Percentiles rank a stretch among this genome's conserved stretches.
Conservation (phyloP, 768 basidiomycete species). For the Boletus insuetus region DNA sequence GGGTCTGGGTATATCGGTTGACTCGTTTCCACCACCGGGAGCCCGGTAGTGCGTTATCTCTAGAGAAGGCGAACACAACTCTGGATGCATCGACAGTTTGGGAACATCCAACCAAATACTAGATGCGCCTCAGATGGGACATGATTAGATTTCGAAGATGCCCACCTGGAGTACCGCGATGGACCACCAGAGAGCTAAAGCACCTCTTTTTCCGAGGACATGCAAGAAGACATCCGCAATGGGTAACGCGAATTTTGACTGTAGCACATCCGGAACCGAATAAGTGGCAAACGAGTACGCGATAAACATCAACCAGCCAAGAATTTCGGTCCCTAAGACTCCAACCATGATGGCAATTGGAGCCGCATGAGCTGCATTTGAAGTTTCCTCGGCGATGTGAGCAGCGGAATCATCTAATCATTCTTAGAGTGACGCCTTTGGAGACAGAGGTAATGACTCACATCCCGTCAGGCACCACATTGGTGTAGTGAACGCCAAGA, state of each 20-base stretch:
- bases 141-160: background rate
- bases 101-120: slow-evolving; percentile 45
- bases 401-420: slow-evolving; percentile 45
- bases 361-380: slow-evolving; percentile 41
- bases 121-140: slow-evolving; percentile 3
- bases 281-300: slow-evolving; percentile 42
- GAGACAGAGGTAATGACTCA: background rate
- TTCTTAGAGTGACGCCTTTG: background rate
- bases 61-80: slow-evolving; percentile 43
- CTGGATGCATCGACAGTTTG: slow-evolving; percentile 47
- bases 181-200: slow-evolving; percentile 43
- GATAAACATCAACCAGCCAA: slow-evolving; percentile 44
- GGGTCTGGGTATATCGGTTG: slow-evolving; percentile 32
- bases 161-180: slow-evolving; percentile 43
- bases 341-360: slow-evolving; percentile 45
- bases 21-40: slow-evolving; percentile 37
- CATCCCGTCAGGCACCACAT: slow-evolving; percentile 26
- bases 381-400: slow-evolving; percentile 45
- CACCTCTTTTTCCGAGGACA: slow-evolving; percentile 39
- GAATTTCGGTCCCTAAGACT: slow-evolving; percentile 36
- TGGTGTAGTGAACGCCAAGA: slow-evolving; percentile 25
- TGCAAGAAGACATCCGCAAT: slow-evolving; percentile 42
- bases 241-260: slow-evolving; percentile 35
- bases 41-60: slow-evolving; percentile 39
- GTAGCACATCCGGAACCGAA: slow-evolving; percentile 36